phyloP scores from a whole-genome alignment of 1,284 basidiomycete genomes.

The Amylostereum areolatum region DNA sequence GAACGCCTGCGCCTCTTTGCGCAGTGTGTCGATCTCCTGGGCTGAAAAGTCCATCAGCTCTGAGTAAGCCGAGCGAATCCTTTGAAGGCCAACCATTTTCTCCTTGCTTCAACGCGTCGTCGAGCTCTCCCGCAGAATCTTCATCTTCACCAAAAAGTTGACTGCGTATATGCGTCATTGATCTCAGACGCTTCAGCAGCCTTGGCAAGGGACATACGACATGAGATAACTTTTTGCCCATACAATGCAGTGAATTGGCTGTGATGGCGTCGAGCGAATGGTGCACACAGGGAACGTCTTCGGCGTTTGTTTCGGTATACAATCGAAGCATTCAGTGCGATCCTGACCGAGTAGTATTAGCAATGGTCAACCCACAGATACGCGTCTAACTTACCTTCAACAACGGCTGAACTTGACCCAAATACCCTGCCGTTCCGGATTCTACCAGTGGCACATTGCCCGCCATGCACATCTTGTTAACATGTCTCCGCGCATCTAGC shows the following conservation, averaged over 20 bases:
- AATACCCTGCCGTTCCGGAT: slow-evolving; percentile 94
- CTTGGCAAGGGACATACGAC: slow-evolving; percentile 41
- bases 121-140: slow-evolving; percentile 70
- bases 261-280: slow-evolving; percentile 94
- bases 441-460: slow-evolving; percentile 89
- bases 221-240: slow-evolving; percentile 99
- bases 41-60: slow-evolving; percentile 37
- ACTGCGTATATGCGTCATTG: slow-evolving; percentile 32
- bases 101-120: slow-evolving; percentile 82
- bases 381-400: slow-evolving; percentile 43
- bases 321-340: slow-evolving; percentile 88
- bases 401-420: slow-evolving; percentile 80
- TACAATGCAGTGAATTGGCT: slow-evolving; percentile 98
- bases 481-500: slow-evolving; percentile 85
- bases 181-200: not conserved
- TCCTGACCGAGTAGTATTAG: slow-evolving; percentile 40
- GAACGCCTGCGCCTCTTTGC: slow-evolving; percentile 89
- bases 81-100: slow-evolving; percentile 63
- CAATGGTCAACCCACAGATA: too few relatives aligned
- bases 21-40: slow-evolving; percentile 84
- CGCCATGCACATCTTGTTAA: slow-evolving; percentile 97
- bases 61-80: slow-evolving; percentile 3
- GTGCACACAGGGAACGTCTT: slow-evolving; percentile 98
- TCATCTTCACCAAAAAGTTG: slow-evolving; percentile 93
- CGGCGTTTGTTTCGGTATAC: slow-evolving; percentile 82